A percentile compares a stretch with the other conserved stretches of the same genome.
Evolutionary conservation across 139 green algal species (phyloP).

Genomic region (Coccomyxa sp.): DNA sequence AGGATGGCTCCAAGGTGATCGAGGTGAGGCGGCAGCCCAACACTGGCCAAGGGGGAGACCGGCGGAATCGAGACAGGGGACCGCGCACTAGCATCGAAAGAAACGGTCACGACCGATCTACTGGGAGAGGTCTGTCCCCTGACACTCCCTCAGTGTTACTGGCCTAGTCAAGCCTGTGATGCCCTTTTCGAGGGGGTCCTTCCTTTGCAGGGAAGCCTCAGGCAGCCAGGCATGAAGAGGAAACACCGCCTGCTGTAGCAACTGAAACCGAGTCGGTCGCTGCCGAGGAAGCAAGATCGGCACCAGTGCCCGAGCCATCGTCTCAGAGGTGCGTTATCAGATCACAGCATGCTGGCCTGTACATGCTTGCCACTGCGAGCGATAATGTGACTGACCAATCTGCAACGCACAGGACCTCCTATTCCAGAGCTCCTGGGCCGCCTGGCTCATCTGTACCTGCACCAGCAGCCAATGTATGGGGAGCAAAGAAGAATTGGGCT

Average conservation of each 20-base stretch:
- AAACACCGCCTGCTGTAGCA: too few relatives aligned
- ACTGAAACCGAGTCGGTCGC: background rate
- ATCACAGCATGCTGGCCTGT: too few relatives aligned
- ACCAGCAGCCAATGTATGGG: background rate
- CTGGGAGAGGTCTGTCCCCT: background rate
- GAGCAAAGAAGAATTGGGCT: background rate
- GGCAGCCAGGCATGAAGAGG: too few relatives aligned
- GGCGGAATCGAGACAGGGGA: background rate
- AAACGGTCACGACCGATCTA: background rate
- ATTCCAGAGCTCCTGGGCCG: background rate
- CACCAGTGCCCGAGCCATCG: background rate
- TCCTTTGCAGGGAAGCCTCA: too few relatives aligned
- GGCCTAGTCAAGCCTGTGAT: too few relatives aligned
- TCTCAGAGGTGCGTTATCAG: background rate
- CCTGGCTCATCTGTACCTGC: background rate
- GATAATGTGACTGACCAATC: too few relatives aligned
- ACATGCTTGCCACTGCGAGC: too few relatives aligned
- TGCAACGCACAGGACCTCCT: background rate
- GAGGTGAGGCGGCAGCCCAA: conserved; percentile 10
- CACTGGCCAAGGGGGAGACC: background rate
- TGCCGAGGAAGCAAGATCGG: background rate
- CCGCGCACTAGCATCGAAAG: background rate
- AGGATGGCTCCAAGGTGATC: conserved; percentile 14
- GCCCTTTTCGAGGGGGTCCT: too few relatives aligned
- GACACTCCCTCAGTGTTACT: too few relatives aligned